Percentiles rank a stretch among this genome's conserved stretches.
Conservation (phyloP, 805 yeast genomes). For the Teunomyces kruisii region DNA sequence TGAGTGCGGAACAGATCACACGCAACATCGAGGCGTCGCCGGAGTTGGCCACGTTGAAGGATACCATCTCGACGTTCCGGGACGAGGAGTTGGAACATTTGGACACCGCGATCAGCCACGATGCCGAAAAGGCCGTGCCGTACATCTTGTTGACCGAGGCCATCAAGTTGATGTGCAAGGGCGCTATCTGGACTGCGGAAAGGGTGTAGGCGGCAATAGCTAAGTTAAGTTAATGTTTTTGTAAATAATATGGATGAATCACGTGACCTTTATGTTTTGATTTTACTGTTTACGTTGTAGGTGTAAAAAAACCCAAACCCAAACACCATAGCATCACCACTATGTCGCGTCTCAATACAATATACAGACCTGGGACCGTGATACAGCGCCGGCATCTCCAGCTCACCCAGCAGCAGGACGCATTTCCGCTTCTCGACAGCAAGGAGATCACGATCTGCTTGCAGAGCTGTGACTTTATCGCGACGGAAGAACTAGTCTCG, state of each 20-base stretch:
- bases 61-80: constrained; percentile 70
- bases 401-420: constrained; percentile 38
- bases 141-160: constrained; percentile 85
- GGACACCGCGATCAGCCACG: constrained; percentile 89
- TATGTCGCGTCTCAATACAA: constrained; percentile 34
- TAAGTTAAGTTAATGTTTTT: too few relatives aligned
- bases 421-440: constrained; percentile 62
- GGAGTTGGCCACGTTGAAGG: constrained; percentile 59
- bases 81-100: constrained; percentile 95
- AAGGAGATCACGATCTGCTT: constrained; percentile 59
- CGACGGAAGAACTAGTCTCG: constrained; percentile 56
- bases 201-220: constrained; percentile 46
- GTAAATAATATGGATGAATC: too few relatives aligned
- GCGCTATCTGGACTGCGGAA: constrained; percentile 92
- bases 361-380: constrained; percentile 25
- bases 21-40: constrained; percentile 38
- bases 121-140: constrained; percentile 91
- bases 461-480: constrained; percentile 60
- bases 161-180: constrained; percentile 76
- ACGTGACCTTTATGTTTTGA: constrained; percentile 1
- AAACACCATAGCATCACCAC: background rate
- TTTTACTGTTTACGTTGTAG: constrained; percentile 1
- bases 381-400: constrained; percentile 17
- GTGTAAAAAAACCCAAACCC: background rate
- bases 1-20: constrained; percentile 21